phyloP scores from a whole-genome alignment of 169 alveolate genomes.

The Theileria equi region DNA sequence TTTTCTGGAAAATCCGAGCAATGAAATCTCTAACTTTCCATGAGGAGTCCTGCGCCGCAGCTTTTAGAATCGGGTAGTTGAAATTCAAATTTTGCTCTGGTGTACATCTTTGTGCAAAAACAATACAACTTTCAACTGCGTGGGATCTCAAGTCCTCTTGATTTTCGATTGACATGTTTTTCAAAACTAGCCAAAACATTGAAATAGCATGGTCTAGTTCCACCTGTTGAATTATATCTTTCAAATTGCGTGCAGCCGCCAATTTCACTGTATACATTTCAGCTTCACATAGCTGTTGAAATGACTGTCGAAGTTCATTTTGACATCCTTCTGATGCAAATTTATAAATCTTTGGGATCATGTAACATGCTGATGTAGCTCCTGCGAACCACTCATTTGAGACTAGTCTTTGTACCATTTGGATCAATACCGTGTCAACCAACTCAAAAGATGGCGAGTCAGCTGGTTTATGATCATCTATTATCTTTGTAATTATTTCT shows the following conservation, averaged over 20 bases:
- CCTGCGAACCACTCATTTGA: constrained; percentile 67
- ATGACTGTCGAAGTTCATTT: constrained; percentile 44
- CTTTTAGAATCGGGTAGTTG: constrained; percentile 44
- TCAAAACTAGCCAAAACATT: constrained; percentile 67
- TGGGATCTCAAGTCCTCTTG: constrained; percentile 52
- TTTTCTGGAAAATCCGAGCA: constrained; percentile 10
- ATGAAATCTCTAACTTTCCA: constrained; percentile 58
- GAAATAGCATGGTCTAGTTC: constrained; percentile 59
- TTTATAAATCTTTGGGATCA: constrained; percentile 44
- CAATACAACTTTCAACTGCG: constrained; percentile 53
- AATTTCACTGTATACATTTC: constrained; percentile 34
- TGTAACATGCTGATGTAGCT: constrained; percentile 47
- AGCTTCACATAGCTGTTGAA: constrained; percentile 57
- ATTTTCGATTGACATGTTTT: constrained; percentile 60
- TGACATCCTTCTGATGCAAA: constrained; percentile 54
- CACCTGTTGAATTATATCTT: constrained; percentile 26
- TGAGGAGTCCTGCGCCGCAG: constrained; percentile 56
- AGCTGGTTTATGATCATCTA: constrained; percentile 1
- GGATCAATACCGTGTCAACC: constrained; percentile 27
- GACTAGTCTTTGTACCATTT: constrained; percentile 36
- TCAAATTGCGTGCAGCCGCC: constrained; percentile 55
- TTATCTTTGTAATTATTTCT: constrained; percentile 19
- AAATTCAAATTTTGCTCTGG: constrained; percentile 50
- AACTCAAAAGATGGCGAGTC: constrained; percentile 17
- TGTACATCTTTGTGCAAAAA: constrained; percentile 57